These are phyloP conservation scores for Thielaviopsis musarum DNA, from an alignment of 2,329 filamentous ascomycete genomes.

Conservation along the genomic window DNA sequence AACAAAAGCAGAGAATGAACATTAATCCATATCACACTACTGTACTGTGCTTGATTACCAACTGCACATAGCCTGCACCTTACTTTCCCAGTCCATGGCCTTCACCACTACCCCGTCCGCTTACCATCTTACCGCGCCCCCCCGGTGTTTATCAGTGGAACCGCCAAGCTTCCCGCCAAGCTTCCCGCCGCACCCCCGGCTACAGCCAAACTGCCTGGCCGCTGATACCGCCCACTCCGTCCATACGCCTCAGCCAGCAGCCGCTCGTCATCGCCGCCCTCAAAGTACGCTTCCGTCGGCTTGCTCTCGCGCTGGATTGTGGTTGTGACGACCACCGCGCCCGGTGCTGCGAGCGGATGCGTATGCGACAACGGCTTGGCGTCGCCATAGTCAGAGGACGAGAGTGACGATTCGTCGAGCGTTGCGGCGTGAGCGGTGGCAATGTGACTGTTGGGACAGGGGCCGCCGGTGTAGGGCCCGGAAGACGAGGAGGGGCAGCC, in stretches of 20 bases:
- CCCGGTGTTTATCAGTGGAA: background rate
- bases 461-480: constrained; percentile 2
- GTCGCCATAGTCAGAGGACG: constrained; percentile 6
- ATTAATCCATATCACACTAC: too few species aligned
- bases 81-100: background rate
- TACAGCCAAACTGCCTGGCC: background rate
- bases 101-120: background rate
- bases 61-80: too few species aligned
- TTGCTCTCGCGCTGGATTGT: constrained; percentile 22
- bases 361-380: background rate
- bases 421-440: constrained; percentile 6
- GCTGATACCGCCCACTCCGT: background rate
- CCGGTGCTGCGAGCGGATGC: background rate
- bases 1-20: too few species aligned
- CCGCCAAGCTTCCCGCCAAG: too few species aligned
- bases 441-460: constrained; percentile 1
- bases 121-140: background rate
- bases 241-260: constrained; percentile 1
- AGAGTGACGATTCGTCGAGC: constrained; percentile 1
- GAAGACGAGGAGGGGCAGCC: background rate
- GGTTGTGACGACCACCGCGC: constrained; percentile 22
- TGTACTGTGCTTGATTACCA: too few species aligned
- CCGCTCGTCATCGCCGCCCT: constrained; percentile 7
- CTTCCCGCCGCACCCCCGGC: background rate
- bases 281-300: constrained; percentile 13